Evolutionary conservation across 805 yeast genomes (phyloP), one percentile per base, ranked within the genome.

Genomic region (Teunomyces gatunensis): DNA sequence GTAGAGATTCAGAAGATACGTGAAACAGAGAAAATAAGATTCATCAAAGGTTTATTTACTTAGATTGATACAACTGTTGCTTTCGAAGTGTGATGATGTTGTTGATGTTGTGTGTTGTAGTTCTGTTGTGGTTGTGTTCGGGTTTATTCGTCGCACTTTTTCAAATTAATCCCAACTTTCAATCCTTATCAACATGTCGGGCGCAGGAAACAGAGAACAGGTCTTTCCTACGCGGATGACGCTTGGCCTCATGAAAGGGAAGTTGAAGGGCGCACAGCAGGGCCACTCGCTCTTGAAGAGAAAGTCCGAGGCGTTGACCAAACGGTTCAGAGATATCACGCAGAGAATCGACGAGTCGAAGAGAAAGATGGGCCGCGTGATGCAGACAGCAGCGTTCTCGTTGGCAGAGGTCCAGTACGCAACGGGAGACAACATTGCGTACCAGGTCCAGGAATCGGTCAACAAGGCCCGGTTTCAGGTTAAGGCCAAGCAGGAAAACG

Each of bases 151-250:
- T 32, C 34, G 34, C 34, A 32, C 34, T 32, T 39, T 37, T 21
- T 27, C 27, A 37, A 37, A 23, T 30, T 17, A 35, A 27, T 36
- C 44, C 27, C 28, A 35, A 35, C 18, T n/a, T 25, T 32, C 17
- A n/a, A 3, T 45, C 32, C 33, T 21, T 33, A 20, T 23, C 36
- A 37, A 37, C 40, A 82, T 82, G 87, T 81, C 85, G 27, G 85
- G 85, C 32, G 80, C 84, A 29, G 85, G 84, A 50, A 83, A 81
- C 64, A 87, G 98, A 77, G 98, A 91, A 67, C 95, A 89, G 64
- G 98, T 91, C 40, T 91, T 91, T 69, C 97, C 98, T 29, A 91
- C 98, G 45, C 91, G 97, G 71, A 91, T 91, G 97, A 92, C 98
- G 50, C 80, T 92, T 57, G 90, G 96, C 42, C 68, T 88, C 50